Conservation (phyloP, 78 protist genomes). For the Dictyostelium purpureum region DNA sequence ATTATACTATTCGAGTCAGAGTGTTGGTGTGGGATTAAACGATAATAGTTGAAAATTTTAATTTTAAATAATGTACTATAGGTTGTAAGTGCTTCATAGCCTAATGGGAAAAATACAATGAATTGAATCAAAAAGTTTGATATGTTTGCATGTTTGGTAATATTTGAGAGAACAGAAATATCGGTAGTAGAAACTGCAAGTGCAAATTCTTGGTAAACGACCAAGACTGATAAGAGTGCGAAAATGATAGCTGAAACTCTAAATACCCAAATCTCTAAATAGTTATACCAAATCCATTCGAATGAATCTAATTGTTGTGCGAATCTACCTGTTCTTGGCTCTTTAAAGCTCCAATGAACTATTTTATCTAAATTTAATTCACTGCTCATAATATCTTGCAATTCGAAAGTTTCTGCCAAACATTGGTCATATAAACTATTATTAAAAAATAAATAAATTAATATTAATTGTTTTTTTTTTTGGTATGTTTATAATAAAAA, state of each 20-base stretch:
- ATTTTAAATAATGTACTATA: slow-evolving; percentile 63
- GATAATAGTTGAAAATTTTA: slow-evolving; percentile 69
- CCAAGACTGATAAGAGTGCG: slow-evolving; percentile 2
- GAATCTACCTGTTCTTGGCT: slow-evolving; percentile 52
- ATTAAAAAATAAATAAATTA: background rate
- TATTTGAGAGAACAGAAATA: slow-evolving; percentile 55
- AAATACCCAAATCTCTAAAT: slow-evolving; percentile 1
- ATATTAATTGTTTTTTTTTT: background rate
- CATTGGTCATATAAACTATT: slow-evolving; percentile 27
- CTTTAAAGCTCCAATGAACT: slow-evolving; percentile 49
- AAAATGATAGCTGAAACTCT: background rate
- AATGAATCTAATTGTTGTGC: background rate
- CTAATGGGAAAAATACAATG: slow-evolving; percentile 52
- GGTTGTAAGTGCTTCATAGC: slow-evolving; percentile 44
- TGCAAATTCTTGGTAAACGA: slow-evolving; percentile 63
- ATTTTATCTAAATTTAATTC: background rate
- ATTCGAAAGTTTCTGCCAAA: slow-evolving; percentile 32
- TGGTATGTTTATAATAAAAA: background rate
- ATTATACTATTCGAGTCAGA: slow-evolving; percentile 64
- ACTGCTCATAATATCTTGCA: slow-evolving; percentile 65
- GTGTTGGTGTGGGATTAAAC: slow-evolving; percentile 71
- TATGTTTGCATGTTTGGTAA: slow-evolving; percentile 27
- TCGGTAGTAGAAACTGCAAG: slow-evolving; percentile 2
- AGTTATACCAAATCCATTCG: slow-evolving; percentile 74
- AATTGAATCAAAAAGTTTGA: slow-evolving; percentile 36